These are phyloP conservation scores for Scenedesmus sp. DNA, from an alignment of 163 green algal genomes.

Conservation along the genomic window DNA sequence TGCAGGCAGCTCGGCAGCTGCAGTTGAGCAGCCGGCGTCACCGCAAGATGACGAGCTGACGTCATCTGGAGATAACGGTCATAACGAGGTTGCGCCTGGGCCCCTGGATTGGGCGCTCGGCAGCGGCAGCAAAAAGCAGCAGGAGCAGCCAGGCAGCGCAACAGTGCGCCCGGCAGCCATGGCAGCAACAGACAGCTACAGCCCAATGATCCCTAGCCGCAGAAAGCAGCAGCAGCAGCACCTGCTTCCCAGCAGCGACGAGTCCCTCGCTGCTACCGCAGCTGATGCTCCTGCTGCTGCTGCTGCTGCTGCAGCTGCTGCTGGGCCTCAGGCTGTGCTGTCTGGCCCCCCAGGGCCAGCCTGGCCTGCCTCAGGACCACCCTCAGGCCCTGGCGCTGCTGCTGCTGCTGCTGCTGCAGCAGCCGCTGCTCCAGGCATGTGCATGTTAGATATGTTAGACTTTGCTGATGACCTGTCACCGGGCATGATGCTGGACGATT, in stretches of 20 bases:
- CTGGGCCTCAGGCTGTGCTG: background rate
- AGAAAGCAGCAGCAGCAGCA: slow-evolving; percentile 13
- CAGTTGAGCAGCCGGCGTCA: background rate
- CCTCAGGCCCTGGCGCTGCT: background rate
- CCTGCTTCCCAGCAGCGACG: background rate
- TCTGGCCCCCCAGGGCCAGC: background rate
- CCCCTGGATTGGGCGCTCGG: background rate
- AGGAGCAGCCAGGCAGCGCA: background rate
- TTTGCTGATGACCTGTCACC: slow-evolving; percentile 20
- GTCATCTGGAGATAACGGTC: slow-evolving; percentile 34
- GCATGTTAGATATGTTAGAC: slow-evolving; percentile 34
- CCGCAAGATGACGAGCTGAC: slow-evolving; percentile 36
- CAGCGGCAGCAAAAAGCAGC: slow-evolving; percentile 32
- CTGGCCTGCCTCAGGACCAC: background rate
- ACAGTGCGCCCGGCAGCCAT: background rate
- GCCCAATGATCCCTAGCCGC: slow-evolving; percentile 36
- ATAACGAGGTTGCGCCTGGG: background rate
- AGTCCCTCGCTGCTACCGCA: background rate
- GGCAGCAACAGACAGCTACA: slow-evolving; percentile 34
- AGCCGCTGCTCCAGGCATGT: background rate
- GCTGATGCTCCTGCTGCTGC: background rate
- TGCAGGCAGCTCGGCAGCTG: background rate
- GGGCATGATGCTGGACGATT: slow-evolving; percentile 36
- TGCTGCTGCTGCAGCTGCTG: background rate
- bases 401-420: background rate